phyloP scores from a whole-genome alignment of 305 asterid species.

The Fraxinus floribunda region DNA sequence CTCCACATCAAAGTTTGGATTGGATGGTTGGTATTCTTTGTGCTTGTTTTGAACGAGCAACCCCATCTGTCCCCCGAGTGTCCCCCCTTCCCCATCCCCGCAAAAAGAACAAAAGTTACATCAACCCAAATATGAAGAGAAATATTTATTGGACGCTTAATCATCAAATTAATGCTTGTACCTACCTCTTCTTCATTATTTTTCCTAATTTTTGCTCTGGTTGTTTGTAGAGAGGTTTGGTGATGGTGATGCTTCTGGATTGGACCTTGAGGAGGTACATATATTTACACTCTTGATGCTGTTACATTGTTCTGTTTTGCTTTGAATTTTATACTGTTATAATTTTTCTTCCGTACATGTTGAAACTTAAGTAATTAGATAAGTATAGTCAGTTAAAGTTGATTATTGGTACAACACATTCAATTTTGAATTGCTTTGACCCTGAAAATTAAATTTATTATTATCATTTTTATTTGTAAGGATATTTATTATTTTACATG shows the following conservation, averaged over 20 bases:
- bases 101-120: not conserved
- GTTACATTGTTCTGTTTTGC: not conserved
- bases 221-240: constrained; percentile 90
- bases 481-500: not conserved
- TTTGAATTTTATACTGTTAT: constrained; percentile 7
- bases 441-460: not conserved
- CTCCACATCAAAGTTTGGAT: constrained; percentile 90
- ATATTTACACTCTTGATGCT: not conserved
- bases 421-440: not conserved
- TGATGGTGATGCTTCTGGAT: constrained; percentile 90
- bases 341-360: not conserved
- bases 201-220: constrained; percentile 24
- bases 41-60: not conserved
- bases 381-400: not conserved
- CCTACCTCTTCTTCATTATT: not conserved
- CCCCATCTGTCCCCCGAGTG: not conserved
- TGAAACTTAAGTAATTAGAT: not conserved
- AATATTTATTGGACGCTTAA: not conserved
- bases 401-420: not conserved
- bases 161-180: constrained; percentile 12
- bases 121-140: not conserved
- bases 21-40: constrained; percentile 68
- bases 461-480: not conserved
- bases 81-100: not conserved
- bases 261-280: constrained; percentile 95